Evolutionary conservation across 495 filamentous ascomycete genomes (phyloP).

Genomic region (Aspergillus saccharolyticus): DNA sequence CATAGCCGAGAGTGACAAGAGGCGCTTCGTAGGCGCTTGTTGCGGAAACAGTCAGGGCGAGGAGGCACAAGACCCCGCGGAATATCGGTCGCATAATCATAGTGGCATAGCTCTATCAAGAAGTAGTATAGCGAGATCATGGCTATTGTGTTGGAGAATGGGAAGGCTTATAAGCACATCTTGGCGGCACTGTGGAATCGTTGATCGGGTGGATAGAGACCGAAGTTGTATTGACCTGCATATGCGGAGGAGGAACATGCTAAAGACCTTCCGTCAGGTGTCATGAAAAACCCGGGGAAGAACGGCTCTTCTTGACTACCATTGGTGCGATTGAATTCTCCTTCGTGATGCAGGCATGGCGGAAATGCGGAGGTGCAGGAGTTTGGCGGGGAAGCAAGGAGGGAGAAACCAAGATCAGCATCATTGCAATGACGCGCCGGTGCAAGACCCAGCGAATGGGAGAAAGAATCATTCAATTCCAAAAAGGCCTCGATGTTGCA

Average conservation of each 20-base stretch:
- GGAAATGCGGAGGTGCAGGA: conserved; percentile 6
- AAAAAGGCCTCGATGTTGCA: neutral
- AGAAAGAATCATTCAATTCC: neutral
- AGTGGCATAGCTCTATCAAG: neutral
- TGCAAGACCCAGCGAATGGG: neutral
- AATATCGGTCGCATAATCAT: neutral
- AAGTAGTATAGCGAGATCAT: neutral
- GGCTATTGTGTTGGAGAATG: neutral
- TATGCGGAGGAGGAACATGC: neutral
- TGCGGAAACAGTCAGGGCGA: conserved; percentile 9
- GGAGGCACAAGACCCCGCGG: neutral
- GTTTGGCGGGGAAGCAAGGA: conserved; percentile 4
- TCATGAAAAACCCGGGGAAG: neutral
- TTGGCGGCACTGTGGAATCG: neutral
- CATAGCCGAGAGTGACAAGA: conserved; percentile 46
- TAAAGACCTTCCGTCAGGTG: neutral
- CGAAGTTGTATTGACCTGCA: conserved; percentile 9
- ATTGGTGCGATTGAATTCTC: conserved; percentile 7
- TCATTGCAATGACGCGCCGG: neutral
- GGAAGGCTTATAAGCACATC: conserved; percentile 1
- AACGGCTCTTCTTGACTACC: neutral
- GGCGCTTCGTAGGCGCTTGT: conserved; percentile 23
- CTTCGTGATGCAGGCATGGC: neutral
- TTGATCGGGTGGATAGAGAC: conserved; percentile 12
- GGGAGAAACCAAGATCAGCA: neutral